A percentile compares a stretch with the other conserved stretches of the same genome.
Evolutionary conservation across 2,329 filamentous ascomycete genomes (phyloP).

Genomic region (Trichoderma brevicompactum): DNA sequence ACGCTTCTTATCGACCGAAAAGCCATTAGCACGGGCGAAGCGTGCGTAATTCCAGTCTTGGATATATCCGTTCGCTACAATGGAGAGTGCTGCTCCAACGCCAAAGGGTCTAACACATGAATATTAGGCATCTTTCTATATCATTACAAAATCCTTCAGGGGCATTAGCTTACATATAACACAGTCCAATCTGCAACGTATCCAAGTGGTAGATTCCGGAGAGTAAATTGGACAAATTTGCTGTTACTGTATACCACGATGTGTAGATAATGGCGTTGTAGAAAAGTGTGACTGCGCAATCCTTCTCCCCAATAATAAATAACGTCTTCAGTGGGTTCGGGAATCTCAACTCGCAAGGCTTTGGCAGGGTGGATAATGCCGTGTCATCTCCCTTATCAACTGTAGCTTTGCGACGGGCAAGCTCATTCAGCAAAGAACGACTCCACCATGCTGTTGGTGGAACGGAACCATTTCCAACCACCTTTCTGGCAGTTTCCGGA

Average conservation of each 20-base stretch:
- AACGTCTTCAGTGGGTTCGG: neutral
- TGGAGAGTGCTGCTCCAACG: slow-evolving; percentile 6
- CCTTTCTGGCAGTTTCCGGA: neutral
- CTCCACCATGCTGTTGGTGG: slow-evolving; percentile 1
- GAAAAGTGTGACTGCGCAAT: neutral
- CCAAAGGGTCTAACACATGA: slow-evolving; percentile 7
- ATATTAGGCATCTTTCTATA: neutral
- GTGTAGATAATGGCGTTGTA: slow-evolving; percentile 8
- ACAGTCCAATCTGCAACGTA: slow-evolving; percentile 5
- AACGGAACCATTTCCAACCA: neutral
- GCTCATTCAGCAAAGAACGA: neutral
- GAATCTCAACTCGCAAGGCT: neutral
- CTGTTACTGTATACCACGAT: slow-evolving; percentile 7
- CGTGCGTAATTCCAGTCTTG: slow-evolving; percentile 16
- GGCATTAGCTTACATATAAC: neutral
- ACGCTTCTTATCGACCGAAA: slow-evolving; percentile 12
- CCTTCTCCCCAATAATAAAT: neutral
- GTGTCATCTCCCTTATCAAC: neutral
- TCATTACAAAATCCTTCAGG: neutral
- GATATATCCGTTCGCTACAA: slow-evolving; percentile 13
- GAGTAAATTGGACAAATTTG: neutral
- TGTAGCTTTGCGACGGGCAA: neutral
- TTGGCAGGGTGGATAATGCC: neutral
- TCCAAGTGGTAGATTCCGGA: neutral
- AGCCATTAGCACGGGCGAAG: neutral